Percentiles rank a stretch among this genome's conserved stretches.
These are phyloP conservation scores for Gossypium sturtianum DNA, from an alignment of 345 rosid species.

Conservation along the genomic window DNA sequence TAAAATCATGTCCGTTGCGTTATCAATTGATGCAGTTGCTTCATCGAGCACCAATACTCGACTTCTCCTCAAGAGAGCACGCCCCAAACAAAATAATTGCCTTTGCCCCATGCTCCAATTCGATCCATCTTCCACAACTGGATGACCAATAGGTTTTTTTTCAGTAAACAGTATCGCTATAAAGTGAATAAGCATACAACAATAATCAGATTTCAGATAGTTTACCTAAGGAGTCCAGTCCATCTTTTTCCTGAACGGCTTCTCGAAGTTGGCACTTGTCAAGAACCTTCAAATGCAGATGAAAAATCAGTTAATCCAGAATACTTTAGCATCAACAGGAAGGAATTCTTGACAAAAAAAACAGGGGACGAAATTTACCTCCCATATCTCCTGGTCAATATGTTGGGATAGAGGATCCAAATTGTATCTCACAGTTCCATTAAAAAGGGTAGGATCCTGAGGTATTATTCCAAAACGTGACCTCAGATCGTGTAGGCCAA, in stretches of 20 bases:
- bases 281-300: slow-evolving; percentile 46
- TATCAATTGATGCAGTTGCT: slow-evolving; percentile 96
- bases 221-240: slow-evolving; percentile 74
- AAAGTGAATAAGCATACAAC: background rate
- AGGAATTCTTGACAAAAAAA: background rate
- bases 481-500: slow-evolving; percentile 85
- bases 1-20: slow-evolving; percentile 77
- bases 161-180: background rate
- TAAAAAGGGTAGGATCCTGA: slow-evolving; percentile 90
- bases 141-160: background rate
- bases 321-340: background rate
- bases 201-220: background rate
- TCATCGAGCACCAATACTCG: slow-evolving; percentile 80
- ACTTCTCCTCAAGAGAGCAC: slow-evolving; percentile 83
- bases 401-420: slow-evolving; percentile 76
- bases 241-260: slow-evolving; percentile 67
- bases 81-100: slow-evolving; percentile 83
- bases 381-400: slow-evolving; percentile 85
- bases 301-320: background rate
- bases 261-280: slow-evolving; percentile 81
- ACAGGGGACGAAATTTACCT: slow-evolving; percentile 36
- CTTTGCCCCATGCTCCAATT: slow-evolving; percentile 99
- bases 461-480: slow-evolving; percentile 91
- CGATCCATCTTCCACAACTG: slow-evolving; percentile 88
- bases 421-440: slow-evolving; percentile 88